Conservation (phyloP, 2,329 filamentous ascomycete genomes). For the Claviceps africana region DNA sequence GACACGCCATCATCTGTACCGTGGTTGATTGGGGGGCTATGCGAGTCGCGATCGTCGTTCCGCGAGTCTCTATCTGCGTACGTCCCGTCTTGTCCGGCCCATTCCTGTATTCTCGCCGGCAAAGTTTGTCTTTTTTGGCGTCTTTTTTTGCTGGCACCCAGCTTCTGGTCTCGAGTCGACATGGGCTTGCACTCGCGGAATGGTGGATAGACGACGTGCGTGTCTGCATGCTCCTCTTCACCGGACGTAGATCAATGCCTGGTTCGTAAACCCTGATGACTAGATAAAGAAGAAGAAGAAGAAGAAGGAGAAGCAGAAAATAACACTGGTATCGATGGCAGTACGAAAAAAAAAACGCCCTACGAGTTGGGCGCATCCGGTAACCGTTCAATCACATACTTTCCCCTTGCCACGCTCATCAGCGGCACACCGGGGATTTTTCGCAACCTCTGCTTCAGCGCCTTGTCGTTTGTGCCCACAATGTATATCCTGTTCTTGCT, state of each 20-base stretch:
- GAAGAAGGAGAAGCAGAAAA: not conserved
- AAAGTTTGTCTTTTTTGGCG: too few relatives aligned
- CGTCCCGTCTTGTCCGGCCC: too few relatives aligned
- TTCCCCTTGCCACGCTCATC: conserved; percentile 72
- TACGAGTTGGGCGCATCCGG: conserved; percentile 60
- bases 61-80: too few relatives aligned
- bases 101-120: too few relatives aligned
- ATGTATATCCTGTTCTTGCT: conserved; percentile 66
- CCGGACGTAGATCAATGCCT: not conserved
- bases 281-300: not conserved
- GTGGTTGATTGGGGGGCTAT: too few relatives aligned
- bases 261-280: not conserved
- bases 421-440: conserved; percentile 57
- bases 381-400: conserved; percentile 87
- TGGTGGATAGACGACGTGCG: too few relatives aligned
- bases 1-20: too few relatives aligned
- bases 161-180: too few relatives aligned
- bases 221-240: too few relatives aligned
- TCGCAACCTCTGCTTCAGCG: conserved; percentile 67
- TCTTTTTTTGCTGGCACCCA: too few relatives aligned
- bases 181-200: too few relatives aligned
- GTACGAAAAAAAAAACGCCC: not conserved
- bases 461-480: conserved; percentile 63
- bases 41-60: too few relatives aligned
- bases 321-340: not conserved